phyloP scores from a whole-genome alignment of 345 rosid species.

The Syzygium oleosum region DNA sequence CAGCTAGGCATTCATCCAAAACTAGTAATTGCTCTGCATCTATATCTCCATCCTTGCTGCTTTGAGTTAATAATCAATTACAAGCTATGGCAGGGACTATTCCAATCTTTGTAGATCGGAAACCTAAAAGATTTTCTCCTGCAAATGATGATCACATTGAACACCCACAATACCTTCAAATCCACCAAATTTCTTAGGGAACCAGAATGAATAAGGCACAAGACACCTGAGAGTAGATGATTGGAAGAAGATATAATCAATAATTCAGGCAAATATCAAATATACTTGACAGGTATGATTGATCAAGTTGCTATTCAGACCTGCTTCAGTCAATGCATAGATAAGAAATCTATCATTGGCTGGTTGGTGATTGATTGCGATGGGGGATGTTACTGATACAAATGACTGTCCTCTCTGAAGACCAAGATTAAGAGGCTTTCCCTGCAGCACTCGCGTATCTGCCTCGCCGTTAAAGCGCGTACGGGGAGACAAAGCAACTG shows the following conservation, averaged over 20 bases:
- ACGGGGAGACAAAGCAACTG: conserved; percentile 43
- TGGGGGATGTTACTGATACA: conserved; percentile 46
- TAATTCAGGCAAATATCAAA: background rate
- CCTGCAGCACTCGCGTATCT: conserved; percentile 27
- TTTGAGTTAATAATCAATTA: background rate
- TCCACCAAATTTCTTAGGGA: conserved; percentile 44
- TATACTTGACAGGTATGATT: conserved; percentile 2
- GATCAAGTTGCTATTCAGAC: conserved; percentile 19
- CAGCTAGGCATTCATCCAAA: background rate
- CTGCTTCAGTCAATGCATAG: conserved; percentile 66
- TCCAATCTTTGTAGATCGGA: background rate
- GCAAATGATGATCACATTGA: background rate
- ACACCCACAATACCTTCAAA: conserved; percentile 37
- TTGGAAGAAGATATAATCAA: background rate
- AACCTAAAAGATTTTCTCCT: background rate
- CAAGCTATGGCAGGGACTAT: background rate
- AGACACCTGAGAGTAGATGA: conserved; percentile 40
- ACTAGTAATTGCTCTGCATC: background rate
- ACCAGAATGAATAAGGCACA: conserved; percentile 43
- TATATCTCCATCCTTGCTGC: background rate
- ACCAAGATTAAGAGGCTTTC: conserved; percentile 51
- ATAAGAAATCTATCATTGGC: conserved; percentile 22
- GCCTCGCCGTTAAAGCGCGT: conserved; percentile 36
- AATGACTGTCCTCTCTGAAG: conserved; percentile 58
- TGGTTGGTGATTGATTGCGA: conserved; percentile 14